Conservation (phyloP, 2,329 filamentous ascomycete genomes). For the Conoideocrella luteorostrata region DNA sequence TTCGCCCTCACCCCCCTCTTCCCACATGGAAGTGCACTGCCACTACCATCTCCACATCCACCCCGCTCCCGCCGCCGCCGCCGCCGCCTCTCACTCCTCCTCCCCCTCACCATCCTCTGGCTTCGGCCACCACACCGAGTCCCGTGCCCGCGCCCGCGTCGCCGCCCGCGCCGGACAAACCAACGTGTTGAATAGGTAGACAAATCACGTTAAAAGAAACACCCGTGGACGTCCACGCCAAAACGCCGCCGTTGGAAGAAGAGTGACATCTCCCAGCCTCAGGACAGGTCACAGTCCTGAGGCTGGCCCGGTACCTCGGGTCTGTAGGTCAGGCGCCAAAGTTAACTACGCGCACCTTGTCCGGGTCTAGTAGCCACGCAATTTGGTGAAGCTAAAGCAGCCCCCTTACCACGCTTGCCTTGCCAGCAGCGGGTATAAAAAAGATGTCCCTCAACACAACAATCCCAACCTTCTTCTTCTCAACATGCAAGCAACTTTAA, state of each 20-base stretch:
- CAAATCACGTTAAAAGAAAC: constrained; percentile 2
- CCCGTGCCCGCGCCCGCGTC: too few relatives aligned
- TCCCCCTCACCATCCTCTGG: too few relatives aligned
- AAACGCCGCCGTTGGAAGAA: neutral
- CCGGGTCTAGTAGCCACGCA: constrained; percentile 5
- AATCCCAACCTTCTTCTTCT: neutral
- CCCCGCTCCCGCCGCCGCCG: too few relatives aligned
- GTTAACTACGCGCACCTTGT: constrained; percentile 2
- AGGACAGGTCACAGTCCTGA: constrained; percentile 6
- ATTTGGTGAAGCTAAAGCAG: constrained; percentile 5
- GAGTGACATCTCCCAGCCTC: constrained; percentile 3
- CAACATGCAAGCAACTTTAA: too few relatives aligned
- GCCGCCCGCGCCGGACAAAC: too few relatives aligned
- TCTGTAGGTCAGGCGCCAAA: constrained; percentile 6
- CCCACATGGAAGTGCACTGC: too few relatives aligned
- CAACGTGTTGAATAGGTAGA: too few relatives aligned
- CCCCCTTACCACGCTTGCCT: constrained; percentile 4
- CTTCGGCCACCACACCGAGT: too few relatives aligned
- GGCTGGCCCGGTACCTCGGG: constrained; percentile 5
- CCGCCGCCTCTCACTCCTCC: too few relatives aligned
- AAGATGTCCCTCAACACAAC: constrained; percentile 4
- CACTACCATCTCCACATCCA: too few relatives aligned
- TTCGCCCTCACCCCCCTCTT: too few relatives aligned
- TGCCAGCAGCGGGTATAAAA: constrained; percentile 4
- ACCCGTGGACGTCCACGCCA: neutral